Conservation (phyloP, 768 basidiomycete genomes). For the Lactarius tabidus region DNA sequence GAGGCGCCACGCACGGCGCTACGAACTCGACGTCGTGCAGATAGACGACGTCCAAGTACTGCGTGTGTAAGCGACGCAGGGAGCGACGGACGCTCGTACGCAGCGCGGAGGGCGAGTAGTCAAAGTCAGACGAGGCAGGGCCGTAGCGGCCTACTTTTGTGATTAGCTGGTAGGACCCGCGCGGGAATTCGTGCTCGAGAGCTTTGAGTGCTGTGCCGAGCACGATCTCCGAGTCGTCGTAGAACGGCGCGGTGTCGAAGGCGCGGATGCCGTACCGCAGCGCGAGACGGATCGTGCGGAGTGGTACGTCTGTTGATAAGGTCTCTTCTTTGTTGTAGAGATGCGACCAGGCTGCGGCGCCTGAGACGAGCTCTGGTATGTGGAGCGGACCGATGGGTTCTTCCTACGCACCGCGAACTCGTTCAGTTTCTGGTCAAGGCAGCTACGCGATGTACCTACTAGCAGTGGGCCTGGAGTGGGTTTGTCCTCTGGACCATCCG, state of each 20-base stretch:
- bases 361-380: constrained; percentile 56
- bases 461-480: constrained; percentile 34
- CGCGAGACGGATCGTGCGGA: constrained; percentile 68
- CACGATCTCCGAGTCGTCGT: constrained; percentile 75
- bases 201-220: constrained; percentile 61
- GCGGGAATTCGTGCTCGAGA: constrained; percentile 66
- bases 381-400: constrained; percentile 34
- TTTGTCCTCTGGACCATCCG: constrained; percentile 41
- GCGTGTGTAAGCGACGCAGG: constrained; percentile 63
- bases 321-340: constrained; percentile 62
- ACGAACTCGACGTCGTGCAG: constrained; percentile 85
- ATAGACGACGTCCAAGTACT: constrained; percentile 77
- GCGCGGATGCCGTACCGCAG: constrained; percentile 80
- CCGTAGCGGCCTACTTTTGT: constrained; percentile 87
- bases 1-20: constrained; percentile 47
- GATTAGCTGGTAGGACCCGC: constrained; percentile 73
- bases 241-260: constrained; percentile 81
- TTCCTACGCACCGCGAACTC: constrained; percentile 26
- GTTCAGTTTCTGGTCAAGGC: neutral
- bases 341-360: constrained; percentile 65
- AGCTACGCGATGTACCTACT: constrained; percentile 30
- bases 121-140: constrained; percentile 45
- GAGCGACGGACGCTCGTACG: constrained; percentile 64
- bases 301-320: constrained; percentile 51
- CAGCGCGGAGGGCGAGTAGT: constrained; percentile 67